A percentile compares a stretch with the other conserved stretches of the same genome.
These are phyloP conservation scores for Leccinum solheimii DNA, from an alignment of 1,284 basidiomycete species.

Conservation along the genomic window DNA sequence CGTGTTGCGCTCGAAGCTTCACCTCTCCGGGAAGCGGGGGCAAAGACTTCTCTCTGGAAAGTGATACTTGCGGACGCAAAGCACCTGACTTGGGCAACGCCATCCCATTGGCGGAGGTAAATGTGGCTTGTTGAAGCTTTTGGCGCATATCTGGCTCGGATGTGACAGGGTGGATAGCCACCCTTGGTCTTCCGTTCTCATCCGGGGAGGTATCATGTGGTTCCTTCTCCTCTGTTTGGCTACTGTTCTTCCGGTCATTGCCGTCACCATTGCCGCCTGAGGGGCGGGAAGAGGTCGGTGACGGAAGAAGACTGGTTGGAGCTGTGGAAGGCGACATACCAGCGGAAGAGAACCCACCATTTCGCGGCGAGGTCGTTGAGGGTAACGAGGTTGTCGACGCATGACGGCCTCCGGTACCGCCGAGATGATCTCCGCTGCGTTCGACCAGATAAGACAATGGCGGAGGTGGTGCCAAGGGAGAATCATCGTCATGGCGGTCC, in stretches of 20 bases:
- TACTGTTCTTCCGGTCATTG: slow-evolving; percentile 41
- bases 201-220: slow-evolving; percentile 29
- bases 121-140: slow-evolving; percentile 39
- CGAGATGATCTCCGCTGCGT: slow-evolving; percentile 51
- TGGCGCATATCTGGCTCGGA: slow-evolving; percentile 63
- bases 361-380: slow-evolving; percentile 56
- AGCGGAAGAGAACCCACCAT: slow-evolving; percentile 46
- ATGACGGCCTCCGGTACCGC: slow-evolving; percentile 47
- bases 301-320: slow-evolving; percentile 70
- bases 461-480: slow-evolving; percentile 80
- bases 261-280: slow-evolving; percentile 58
- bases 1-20: slow-evolving; percentile 41
- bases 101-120: slow-evolving; percentile 34
- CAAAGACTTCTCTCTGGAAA: slow-evolving; percentile 69
- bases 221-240: slow-evolving; percentile 42
- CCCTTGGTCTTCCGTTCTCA: slow-evolving; percentile 39
- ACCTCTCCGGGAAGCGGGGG: slow-evolving; percentile 71
- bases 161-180: slow-evolving; percentile 47
- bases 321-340: slow-evolving; percentile 71
- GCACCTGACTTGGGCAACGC: slow-evolving; percentile 32
- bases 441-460: slow-evolving; percentile 82
- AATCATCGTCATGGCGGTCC: slow-evolving; percentile 60
- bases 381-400: slow-evolving; percentile 68
- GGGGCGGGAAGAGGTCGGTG: slow-evolving; percentile 67
- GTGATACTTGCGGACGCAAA: slow-evolving; percentile 35